These are phyloP conservation scores for Neurospora sp. DNA, from an alignment of 2,329 filamentous ascomycete genomes.

Conservation along the genomic window DNA sequence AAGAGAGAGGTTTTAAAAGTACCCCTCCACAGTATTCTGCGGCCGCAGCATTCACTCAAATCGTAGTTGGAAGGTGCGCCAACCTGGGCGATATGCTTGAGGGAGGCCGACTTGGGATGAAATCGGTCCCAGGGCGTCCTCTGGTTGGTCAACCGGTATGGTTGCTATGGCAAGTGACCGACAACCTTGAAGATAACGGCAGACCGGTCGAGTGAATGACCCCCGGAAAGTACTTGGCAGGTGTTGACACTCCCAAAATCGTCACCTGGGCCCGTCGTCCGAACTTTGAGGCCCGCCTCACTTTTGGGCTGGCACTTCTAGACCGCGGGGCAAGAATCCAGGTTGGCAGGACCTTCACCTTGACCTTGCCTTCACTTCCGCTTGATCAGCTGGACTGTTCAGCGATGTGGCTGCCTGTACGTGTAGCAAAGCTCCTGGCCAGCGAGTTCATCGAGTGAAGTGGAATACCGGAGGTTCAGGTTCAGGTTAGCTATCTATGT, in stretches of 20 bases:
- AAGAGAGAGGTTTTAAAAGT: neutral
- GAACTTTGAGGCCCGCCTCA: neutral
- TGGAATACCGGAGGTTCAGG: neutral
- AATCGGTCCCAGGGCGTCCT: neutral
- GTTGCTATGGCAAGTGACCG: neutral
- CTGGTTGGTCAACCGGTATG: neutral
- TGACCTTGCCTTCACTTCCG: neutral
- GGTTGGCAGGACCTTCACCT: neutral
- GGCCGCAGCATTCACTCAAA: neutral
- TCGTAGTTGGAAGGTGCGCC: neutral
- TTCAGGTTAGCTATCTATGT: neutral
- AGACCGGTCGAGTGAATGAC: neutral
- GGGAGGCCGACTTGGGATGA: neutral
- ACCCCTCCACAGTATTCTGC: neutral
- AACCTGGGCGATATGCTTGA: neutral
- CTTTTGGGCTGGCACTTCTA: neutral
- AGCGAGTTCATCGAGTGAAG: neutral
- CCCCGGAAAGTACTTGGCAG: neutral
- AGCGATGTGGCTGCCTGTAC: neutral
- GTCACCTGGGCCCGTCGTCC: neutral
- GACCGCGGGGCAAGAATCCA: neutral
- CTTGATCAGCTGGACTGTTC: neutral
- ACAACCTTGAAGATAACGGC: neutral
- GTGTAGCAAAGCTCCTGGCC: neutral
- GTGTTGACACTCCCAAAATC: neutral